Conservation (phyloP, 148 eudicot species). For the Camellia sinensis region DNA sequence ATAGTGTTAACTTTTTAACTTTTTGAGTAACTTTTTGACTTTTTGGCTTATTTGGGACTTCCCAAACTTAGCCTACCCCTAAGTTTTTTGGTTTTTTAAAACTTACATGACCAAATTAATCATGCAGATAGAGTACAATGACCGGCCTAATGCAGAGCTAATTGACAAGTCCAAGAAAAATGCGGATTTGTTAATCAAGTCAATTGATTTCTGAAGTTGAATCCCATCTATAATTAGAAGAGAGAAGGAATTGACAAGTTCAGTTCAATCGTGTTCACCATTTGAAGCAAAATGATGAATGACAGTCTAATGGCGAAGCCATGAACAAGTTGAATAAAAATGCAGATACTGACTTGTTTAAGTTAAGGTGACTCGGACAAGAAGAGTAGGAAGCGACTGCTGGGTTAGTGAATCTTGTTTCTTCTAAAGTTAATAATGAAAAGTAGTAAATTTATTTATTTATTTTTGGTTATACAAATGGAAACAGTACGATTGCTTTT, state of each 20-base stretch:
- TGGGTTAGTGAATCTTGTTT: not conserved
- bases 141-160: conserved; percentile 93
- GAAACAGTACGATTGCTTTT: no score
- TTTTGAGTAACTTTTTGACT: no score
- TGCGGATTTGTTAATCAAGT: conserved; percentile 80
- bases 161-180: conserved; percentile 82
- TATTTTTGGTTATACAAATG: no score
- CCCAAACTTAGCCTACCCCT: no score
- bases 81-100: no score
- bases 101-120: not conserved
- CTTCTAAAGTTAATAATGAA: not conserved
- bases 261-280: not conserved
- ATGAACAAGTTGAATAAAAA: not conserved
- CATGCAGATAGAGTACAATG: conserved; percentile 84
- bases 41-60: no score
- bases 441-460: not conserved
- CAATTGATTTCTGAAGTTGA: conserved; percentile 45
- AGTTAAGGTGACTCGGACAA: not conserved
- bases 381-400: not conserved
- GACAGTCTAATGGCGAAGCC: not conserved
- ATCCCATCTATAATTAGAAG: not conserved
- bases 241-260: not conserved
- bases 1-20: no score
- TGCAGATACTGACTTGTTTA: not conserved
- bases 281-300: not conserved